phyloP scores from a whole-genome alignment of 345 rosid genomes.

The Cochlearia excelsa region DNA sequence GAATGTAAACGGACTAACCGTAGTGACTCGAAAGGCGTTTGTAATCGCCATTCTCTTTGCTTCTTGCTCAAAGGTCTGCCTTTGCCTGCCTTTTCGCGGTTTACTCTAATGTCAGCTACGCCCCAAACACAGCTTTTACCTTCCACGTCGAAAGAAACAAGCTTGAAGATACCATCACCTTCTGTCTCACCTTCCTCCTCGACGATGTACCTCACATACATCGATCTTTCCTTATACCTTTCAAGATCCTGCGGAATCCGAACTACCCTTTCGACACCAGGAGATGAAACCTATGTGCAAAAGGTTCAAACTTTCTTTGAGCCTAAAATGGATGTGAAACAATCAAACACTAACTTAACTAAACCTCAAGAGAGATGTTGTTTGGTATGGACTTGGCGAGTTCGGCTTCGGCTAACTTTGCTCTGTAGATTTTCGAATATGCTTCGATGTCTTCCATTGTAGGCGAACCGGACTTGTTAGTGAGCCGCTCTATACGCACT shows the following conservation, averaged over 20 bases:
- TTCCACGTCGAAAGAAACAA: slow-evolving; percentile 63
- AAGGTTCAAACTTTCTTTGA: slow-evolving; percentile 16
- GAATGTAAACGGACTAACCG: slow-evolving; percentile 59
- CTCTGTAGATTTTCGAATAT: slow-evolving; percentile 58
- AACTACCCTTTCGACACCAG: slow-evolving; percentile 80
- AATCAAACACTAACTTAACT: neutral
- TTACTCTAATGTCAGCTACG: slow-evolving; percentile 66
- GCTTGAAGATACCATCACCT: slow-evolving; percentile 67
- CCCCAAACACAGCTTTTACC: slow-evolving; percentile 70
- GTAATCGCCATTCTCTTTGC: slow-evolving; percentile 77
- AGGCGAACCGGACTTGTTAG: slow-evolving; percentile 78
- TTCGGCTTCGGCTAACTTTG: slow-evolving; percentile 66
- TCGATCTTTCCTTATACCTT: slow-evolving; percentile 67
- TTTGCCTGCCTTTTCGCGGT: slow-evolving; percentile 86
- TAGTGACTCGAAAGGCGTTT: slow-evolving; percentile 58
- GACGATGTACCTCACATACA: slow-evolving; percentile 57
- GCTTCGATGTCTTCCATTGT: slow-evolving; percentile 76
- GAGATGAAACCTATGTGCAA: slow-evolving; percentile 74
- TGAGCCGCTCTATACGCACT: slow-evolving; percentile 80
- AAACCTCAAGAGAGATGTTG: slow-evolving; percentile 66
- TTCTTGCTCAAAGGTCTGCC: slow-evolving; percentile 89
- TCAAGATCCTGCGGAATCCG: slow-evolving; percentile 76
- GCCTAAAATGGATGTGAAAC: neutral
- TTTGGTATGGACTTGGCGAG: slow-evolving; percentile 60
- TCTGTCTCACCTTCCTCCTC: slow-evolving; percentile 34